Evolutionary conservation across 768 basidiomycete species (phyloP).

Genomic region (Suillus occidentalis): DNA sequence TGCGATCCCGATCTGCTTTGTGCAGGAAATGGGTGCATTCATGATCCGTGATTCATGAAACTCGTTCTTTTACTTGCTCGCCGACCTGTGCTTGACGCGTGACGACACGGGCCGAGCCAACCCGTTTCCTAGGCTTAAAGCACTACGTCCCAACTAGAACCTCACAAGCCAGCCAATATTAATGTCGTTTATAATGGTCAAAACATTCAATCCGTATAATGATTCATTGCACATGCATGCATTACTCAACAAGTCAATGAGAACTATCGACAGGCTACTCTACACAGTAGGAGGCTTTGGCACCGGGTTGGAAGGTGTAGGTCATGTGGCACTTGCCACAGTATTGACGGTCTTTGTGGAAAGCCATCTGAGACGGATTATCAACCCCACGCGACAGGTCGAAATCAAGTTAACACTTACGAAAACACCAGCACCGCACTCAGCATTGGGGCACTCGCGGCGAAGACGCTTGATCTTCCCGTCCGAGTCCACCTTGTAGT

Average conservation of each 20-base stretch:
- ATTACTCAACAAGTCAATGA: background rate
- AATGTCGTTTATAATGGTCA: background rate
- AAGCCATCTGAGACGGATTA: slow-evolving; percentile 76
- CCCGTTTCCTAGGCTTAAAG: background rate
- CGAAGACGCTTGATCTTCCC: slow-evolving; percentile 99
- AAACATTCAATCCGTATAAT: background rate
- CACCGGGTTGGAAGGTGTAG: slow-evolving; percentile 80
- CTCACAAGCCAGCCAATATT: background rate
- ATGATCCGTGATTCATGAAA: too few relatives aligned
- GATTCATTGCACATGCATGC: background rate
- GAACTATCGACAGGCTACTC: slow-evolving; percentile 16
- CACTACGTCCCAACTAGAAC: background rate
- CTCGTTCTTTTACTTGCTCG: too few relatives aligned
- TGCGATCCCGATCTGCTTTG: too few relatives aligned
- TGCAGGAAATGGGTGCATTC: too few relatives aligned
- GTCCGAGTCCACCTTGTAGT: slow-evolving; percentile 99
- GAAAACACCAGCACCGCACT: slow-evolving; percentile 85
- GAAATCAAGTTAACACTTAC: slow-evolving; percentile 41
- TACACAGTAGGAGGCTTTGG: slow-evolving; percentile 75
- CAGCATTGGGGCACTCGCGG: slow-evolving; percentile 88
- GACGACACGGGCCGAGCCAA: too few relatives aligned
- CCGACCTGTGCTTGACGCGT: too few relatives aligned
- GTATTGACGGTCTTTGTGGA: slow-evolving; percentile 97
- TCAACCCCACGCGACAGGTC: background rate
- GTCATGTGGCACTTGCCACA: slow-evolving; percentile 94